Conservation (phyloP, 192 early-diverging fungal genomes). For the Podila clonocystis region DNA sequence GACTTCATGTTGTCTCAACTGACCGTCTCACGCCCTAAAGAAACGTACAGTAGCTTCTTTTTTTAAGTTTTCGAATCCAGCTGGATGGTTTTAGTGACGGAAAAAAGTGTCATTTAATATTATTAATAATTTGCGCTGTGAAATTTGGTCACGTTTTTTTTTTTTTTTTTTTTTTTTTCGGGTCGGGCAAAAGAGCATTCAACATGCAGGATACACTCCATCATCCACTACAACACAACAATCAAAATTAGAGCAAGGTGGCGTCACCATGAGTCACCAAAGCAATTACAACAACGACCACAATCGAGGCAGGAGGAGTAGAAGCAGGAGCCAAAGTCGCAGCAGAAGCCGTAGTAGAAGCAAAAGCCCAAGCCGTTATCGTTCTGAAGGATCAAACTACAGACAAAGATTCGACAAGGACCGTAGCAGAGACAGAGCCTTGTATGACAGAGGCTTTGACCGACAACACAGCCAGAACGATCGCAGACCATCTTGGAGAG, state of each 20-base stretch:
- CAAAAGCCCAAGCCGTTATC: slow-evolving; percentile 19
- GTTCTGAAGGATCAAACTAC: neutral
- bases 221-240: neutral
- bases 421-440: neutral
- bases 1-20: no score
- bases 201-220: no score
- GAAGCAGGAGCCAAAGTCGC: neutral
- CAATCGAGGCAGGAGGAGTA: neutral
- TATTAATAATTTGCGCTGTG: no score
- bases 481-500: slow-evolving; percentile 13
- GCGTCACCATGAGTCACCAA: neutral
- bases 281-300: neutral
- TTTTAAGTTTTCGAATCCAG: no score
- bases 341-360: slow-evolving; percentile 15
- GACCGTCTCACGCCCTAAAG: no score
- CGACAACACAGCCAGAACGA: neutral
- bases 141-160: no score
- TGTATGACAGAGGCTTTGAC: slow-evolving; percentile 3
- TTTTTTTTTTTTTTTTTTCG: no score
- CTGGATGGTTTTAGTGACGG: no score
- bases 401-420: neutral
- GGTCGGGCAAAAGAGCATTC: no score
- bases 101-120: no score
- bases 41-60: no score
- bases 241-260: neutral